Percentiles rank a stretch among this genome's conserved stretches.
phyloP scores from a whole-genome alignment of 2,329 filamentous ascomycete genomes.

The Drechslerella coelobrocha region DNA sequence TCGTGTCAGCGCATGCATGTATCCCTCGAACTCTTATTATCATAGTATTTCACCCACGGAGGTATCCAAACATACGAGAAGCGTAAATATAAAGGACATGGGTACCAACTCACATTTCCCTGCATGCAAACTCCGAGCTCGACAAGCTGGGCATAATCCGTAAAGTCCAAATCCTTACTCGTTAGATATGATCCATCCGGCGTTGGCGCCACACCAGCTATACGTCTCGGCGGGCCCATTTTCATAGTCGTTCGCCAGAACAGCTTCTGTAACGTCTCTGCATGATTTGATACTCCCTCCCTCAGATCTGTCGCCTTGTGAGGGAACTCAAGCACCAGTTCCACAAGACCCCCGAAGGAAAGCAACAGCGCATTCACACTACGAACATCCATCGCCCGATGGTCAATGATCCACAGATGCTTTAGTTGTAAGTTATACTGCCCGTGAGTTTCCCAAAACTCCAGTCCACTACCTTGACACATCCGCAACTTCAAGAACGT shows the following conservation, averaged over 20 bases:
- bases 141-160: not conserved
- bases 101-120: not conserved
- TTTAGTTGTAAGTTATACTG: not conserved
- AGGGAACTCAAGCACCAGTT: slow-evolving; percentile 10
- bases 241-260: slow-evolving; percentile 5
- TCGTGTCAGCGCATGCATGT: no score
- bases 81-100: not conserved
- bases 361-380: not conserved
- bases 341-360: slow-evolving; percentile 4
- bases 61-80: no score
- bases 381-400: not conserved
- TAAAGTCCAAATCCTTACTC: slow-evolving; percentile 3
- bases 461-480: not conserved
- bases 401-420: not conserved
- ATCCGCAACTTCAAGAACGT: slow-evolving; percentile 1
- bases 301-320: not conserved
- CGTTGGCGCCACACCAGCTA: not conserved
- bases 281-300: not conserved
- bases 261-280: not conserved
- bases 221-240: not conserved
- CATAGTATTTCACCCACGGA: no score
- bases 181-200: not conserved
- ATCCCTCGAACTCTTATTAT: no score
- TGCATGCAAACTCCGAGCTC: slow-evolving; percentile 9
- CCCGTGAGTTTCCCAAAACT: not conserved